Evolutionary conservation across 1,284 basidiomycete species (phyloP).

Genomic region (Ustilago vetiveriae): DNA sequence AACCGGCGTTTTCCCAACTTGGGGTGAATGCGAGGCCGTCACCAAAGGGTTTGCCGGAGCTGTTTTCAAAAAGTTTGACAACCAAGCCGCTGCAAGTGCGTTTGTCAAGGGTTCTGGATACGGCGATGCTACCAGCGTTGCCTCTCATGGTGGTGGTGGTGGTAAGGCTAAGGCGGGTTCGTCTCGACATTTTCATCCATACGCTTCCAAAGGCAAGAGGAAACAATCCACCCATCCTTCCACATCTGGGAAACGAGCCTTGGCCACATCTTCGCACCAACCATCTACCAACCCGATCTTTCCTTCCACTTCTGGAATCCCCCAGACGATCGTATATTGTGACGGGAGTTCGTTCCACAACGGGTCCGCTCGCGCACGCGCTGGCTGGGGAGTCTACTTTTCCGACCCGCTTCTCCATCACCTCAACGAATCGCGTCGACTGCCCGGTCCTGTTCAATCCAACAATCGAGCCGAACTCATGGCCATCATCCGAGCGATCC

Average conservation of each 20-base stretch:
- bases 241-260: too few species aligned
- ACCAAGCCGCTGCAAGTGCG: conserved; percentile 70
- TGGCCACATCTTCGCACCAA: too few species aligned
- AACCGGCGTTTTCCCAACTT: conserved; percentile 59
- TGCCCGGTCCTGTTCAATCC: conserved; percentile 79
- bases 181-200: too few species aligned
- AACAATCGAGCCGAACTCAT: conserved; percentile 88
- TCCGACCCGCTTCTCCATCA: conserved; percentile 13
- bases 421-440: conserved; percentile 79
- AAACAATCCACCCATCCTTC: too few species aligned
- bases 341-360: conserved; percentile 84
- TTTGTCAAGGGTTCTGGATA: conserved; percentile 34
- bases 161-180: too few species aligned
- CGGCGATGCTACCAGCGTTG: neutral
- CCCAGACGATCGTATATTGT: conserved; percentile 74
- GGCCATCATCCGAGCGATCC: conserved; percentile 79
- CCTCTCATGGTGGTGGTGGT: too few species aligned
- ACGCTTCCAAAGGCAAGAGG: too few species aligned
- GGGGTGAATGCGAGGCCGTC: conserved; percentile 73
- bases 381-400: conserved; percentile 63
- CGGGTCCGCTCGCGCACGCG: conserved; percentile 69
- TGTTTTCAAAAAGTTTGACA: conserved; percentile 75
- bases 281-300: too few species aligned
- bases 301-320: too few species aligned
- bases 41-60: conserved; percentile 73